A percentile compares a stretch with the other conserved stretches of the same genome.
Conservation (phyloP, 768 basidiomycete species). For the Podaxis carcinomalis region DNA sequence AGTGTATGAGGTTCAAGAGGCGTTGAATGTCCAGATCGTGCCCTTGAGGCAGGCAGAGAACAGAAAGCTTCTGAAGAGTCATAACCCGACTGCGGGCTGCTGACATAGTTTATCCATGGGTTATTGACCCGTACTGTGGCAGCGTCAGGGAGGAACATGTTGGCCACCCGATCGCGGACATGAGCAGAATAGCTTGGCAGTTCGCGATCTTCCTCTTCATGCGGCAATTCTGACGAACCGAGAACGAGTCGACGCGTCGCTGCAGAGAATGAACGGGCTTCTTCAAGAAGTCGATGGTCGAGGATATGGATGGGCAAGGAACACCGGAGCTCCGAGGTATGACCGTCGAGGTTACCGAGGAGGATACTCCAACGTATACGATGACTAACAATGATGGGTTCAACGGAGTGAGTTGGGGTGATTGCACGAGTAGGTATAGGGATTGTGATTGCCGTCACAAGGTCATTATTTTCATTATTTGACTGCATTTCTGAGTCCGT, state of each 20-base stretch:
- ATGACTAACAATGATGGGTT: constrained; percentile 74
- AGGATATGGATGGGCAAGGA: constrained; percentile 87
- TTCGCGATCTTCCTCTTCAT: constrained; percentile 55
- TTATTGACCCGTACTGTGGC: constrained; percentile 61
- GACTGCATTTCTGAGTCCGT: not conserved
- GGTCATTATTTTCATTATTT: constrained; percentile 31
- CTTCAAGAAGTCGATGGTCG: constrained; percentile 65
- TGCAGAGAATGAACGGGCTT: constrained; percentile 70
- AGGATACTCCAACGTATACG: constrained; percentile 78
- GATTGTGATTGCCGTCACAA: constrained; percentile 58
- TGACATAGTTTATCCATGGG: constrained; percentile 48
- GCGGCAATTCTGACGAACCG: constrained; percentile 21
- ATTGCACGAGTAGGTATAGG: constrained; percentile 17
- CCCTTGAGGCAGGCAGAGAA: constrained; percentile 16
- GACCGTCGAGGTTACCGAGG: constrained; percentile 85
- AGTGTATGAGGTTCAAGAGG: constrained; percentile 33
- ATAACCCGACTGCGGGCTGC: constrained; percentile 21
- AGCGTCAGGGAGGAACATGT: constrained; percentile 64
- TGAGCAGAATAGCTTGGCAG: constrained; percentile 90
- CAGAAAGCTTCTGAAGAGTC: constrained; percentile 1
- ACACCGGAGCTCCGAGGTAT: constrained; percentile 92
- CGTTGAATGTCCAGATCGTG: constrained; percentile 31
- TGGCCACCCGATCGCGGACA: constrained; percentile 84
- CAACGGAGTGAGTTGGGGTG: constrained; percentile 69
- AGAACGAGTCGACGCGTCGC: constrained; percentile 70